Conservation (phyloP, 768 basidiomycete genomes). For the Amanita phalloides region DNA sequence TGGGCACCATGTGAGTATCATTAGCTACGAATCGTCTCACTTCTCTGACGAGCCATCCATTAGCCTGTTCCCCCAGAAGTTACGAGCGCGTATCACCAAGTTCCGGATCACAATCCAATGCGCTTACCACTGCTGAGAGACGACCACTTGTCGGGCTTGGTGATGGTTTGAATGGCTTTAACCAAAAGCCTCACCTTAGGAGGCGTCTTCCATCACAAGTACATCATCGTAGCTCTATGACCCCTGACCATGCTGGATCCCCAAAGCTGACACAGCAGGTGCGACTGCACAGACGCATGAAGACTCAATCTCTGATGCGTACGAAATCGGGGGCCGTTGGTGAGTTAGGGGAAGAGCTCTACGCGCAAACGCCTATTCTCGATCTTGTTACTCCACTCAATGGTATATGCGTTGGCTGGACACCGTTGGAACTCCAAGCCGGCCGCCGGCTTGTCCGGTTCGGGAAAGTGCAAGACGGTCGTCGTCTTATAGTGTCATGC, state of each 20-base stretch:
- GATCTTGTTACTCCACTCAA: slow-evolving; percentile 50
- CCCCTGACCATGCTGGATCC: slow-evolving; percentile 22
- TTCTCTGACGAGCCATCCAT: neutral
- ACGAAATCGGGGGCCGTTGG: slow-evolving; percentile 22
- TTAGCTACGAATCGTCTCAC: neutral
- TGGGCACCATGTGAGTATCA: slow-evolving; percentile 30
- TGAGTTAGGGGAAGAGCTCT: slow-evolving; percentile 28
- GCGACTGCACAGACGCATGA: slow-evolving; percentile 31
- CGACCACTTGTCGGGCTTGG: neutral
- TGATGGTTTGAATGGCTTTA: neutral
- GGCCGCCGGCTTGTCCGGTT: slow-evolving; percentile 86
- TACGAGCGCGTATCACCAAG: neutral
- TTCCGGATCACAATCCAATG: neutral
- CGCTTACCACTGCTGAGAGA: neutral
- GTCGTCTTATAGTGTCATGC: slow-evolving; percentile 69
- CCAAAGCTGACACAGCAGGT: slow-evolving; percentile 17
- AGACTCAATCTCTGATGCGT: slow-evolving; percentile 31
- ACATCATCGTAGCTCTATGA: slow-evolving; percentile 29
- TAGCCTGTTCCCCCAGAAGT: neutral
- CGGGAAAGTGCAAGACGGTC: slow-evolving; percentile 65
- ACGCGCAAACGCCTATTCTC: slow-evolving; percentile 46
- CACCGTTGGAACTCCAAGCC: slow-evolving; percentile 48
- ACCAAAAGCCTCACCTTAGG: slow-evolving; percentile 20
- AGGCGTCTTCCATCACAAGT: slow-evolving; percentile 27
- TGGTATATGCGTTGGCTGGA: slow-evolving; percentile 47